Evolutionary conservation across 257 asterid species (phyloP).

Genomic region (Rauvolfia tetraphylla): DNA sequence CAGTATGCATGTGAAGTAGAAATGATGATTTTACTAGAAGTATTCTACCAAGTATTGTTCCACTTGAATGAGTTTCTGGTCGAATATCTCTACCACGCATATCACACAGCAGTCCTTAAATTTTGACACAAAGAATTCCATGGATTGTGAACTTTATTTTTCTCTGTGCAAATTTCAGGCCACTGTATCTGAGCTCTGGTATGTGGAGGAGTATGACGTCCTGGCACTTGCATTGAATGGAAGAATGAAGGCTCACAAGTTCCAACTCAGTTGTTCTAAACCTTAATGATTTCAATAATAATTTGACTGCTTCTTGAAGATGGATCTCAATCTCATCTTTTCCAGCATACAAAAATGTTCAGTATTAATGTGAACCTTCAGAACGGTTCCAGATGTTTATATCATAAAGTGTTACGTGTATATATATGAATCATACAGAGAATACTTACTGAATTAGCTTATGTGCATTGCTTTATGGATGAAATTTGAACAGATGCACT

Average conservation of each 20-base stretch:
- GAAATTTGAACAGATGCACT: no score
- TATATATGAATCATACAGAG: background rate
- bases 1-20: background rate
- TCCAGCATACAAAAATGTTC: background rate
- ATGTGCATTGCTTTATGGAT: background rate
- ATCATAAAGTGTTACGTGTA: background rate
- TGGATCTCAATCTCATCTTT: background rate
- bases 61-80: background rate
- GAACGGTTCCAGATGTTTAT: background rate
- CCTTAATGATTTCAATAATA: conserved; percentile 20
- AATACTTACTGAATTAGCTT: background rate
- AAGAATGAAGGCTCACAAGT: conserved; percentile 56
- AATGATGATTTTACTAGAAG: background rate
- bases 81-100: background rate
- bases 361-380: background rate
- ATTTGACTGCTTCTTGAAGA: background rate
- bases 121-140: background rate
- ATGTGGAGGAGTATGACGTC: conserved; percentile 83
- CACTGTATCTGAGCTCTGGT: conserved; percentile 76
- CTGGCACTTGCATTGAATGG: conserved; percentile 89
- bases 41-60: background rate
- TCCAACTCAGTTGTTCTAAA: conserved; percentile 48
- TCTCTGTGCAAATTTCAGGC: conserved; percentile 41
- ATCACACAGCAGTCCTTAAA: background rate
- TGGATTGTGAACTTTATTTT: background rate